phyloP scores from a whole-genome alignment of 805 yeast genomes.

The Candida yuanshanica region DNA sequence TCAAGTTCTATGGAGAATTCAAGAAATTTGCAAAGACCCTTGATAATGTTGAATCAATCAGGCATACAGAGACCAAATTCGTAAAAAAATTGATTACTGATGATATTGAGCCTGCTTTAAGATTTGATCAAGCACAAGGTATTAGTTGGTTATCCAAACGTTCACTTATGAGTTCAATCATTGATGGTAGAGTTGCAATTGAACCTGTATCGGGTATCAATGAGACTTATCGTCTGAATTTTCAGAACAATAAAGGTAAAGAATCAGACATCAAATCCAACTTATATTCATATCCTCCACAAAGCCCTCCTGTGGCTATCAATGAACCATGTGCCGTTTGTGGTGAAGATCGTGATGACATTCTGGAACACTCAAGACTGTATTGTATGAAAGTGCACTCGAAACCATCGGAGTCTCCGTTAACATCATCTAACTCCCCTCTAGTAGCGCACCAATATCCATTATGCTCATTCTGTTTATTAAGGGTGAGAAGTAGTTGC shows the following conservation, averaged over 20 bases:
- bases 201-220: slow-evolving; percentile 86
- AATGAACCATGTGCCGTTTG: slow-evolving; percentile 76
- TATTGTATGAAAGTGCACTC: slow-evolving; percentile 54
- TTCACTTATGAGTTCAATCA: slow-evolving; percentile 56
- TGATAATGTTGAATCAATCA: slow-evolving; percentile 28
- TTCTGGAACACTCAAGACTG: slow-evolving; percentile 71
- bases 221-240: slow-evolving; percentile 52
- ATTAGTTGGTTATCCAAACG: slow-evolving; percentile 58
- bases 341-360: slow-evolving; percentile 68
- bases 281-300: slow-evolving; percentile 37
- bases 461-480: slow-evolving; percentile 75
- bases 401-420: slow-evolving; percentile 11
- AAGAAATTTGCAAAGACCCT: slow-evolving; percentile 32
- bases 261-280: slow-evolving; percentile 26
- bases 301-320: slow-evolving; percentile 68
- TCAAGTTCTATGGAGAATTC: slow-evolving; percentile 32
- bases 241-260: slow-evolving; percentile 17
- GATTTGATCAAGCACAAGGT: slow-evolving; percentile 59
- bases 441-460: slow-evolving; percentile 47
- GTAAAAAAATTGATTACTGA: slow-evolving; percentile 62
- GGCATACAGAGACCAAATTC: slow-evolving; percentile 41
- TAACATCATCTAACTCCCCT: slow-evolving; percentile 11
- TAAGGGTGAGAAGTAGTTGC: slow-evolving; percentile 74
- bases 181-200: slow-evolving; percentile 75
- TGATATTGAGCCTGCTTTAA: slow-evolving; percentile 73